phyloP scores from a whole-genome alignment of 108 stramenopile species.

The Stephanodiscus minutulus region DNA sequence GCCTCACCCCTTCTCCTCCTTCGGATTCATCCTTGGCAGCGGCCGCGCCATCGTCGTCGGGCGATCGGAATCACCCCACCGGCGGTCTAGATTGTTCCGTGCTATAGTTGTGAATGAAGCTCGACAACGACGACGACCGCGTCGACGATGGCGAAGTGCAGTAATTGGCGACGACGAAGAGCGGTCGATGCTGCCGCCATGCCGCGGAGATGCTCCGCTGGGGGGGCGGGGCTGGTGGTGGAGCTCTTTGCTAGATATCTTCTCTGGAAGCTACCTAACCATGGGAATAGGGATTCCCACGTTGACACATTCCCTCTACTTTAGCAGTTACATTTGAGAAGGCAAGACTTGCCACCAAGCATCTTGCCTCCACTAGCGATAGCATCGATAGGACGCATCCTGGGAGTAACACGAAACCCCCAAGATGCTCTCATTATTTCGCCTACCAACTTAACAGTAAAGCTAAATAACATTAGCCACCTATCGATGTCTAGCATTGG shows the following conservation, averaged over 20 bases:
- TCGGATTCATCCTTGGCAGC: slow-evolving; percentile 13
- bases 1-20: slow-evolving; percentile 28
- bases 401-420: too few species aligned
- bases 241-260: too few species aligned
- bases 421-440: not conserved
- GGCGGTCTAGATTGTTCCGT: slow-evolving; percentile 13
- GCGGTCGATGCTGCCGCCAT: slow-evolving; percentile 12
- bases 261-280: too few species aligned
- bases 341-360: too few species aligned
- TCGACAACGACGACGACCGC: not conserved
- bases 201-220: slow-evolving; percentile 1
- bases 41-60: not conserved
- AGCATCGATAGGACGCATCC: too few species aligned
- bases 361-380: too few species aligned
- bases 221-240: not conserved
- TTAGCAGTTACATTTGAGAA: too few species aligned
- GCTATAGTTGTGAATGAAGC: slow-evolving; percentile 23
- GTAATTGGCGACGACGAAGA: slow-evolving; percentile 2
- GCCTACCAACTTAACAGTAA: not conserved
- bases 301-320: too few species aligned
- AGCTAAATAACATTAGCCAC: too few species aligned
- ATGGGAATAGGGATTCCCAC: too few species aligned
- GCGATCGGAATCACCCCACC: slow-evolving; percentile 4
- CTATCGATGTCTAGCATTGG: too few species aligned
- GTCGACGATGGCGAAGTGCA: not conserved